phyloP scores from a whole-genome alignment of 2,329 filamentous ascomycete genomes.

The Cercospora zeae-maydis region DNA sequence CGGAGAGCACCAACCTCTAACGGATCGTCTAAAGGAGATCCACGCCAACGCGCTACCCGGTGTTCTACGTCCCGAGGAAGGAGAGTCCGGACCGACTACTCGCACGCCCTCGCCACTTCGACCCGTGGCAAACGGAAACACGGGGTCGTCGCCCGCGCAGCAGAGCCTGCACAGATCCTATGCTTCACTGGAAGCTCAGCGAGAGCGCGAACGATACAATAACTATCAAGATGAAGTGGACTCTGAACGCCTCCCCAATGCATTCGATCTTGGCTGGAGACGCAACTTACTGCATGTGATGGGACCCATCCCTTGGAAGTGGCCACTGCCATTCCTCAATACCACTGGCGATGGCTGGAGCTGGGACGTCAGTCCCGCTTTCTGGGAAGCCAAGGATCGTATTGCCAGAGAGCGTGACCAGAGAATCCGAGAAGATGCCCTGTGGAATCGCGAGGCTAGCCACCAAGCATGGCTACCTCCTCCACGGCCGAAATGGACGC shows the following conservation, averaged over 20 bases:
- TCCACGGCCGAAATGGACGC: constrained; percentile 26
- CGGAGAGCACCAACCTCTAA: constrained; percentile 41
- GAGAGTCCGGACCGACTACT: constrained; percentile 52
- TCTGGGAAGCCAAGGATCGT: constrained; percentile 65
- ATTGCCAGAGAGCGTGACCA: constrained; percentile 47
- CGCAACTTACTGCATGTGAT: constrained; percentile 79
- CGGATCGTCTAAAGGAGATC: constrained; percentile 73
- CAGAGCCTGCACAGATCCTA: constrained; percentile 45
- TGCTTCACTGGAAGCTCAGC: constrained; percentile 58
- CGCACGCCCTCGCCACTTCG: constrained; percentile 31
- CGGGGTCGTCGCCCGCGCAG: constrained; percentile 44
- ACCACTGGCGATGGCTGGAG: constrained; percentile 90
- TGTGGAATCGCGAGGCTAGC: constrained; percentile 16
- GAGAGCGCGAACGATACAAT: constrained; percentile 66
- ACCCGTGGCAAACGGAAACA: not conserved
- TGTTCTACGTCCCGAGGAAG: constrained; percentile 76
- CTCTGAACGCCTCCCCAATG: constrained; percentile 81
- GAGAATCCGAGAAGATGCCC: constrained; percentile 32
- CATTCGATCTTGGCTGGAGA: constrained; percentile 84
- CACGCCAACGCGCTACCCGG: constrained; percentile 79
- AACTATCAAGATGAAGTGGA: constrained; percentile 88
- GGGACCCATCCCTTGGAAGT: constrained; percentile 67
- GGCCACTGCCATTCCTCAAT: constrained; percentile 77
- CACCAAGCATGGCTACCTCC: constrained; percentile 19
- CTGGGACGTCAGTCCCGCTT: constrained; percentile 82